Evolutionary conservation across 225 moss, liverwort and hornwort genomes (phyloP).

Genomic region (Ulota crispa): DNA sequence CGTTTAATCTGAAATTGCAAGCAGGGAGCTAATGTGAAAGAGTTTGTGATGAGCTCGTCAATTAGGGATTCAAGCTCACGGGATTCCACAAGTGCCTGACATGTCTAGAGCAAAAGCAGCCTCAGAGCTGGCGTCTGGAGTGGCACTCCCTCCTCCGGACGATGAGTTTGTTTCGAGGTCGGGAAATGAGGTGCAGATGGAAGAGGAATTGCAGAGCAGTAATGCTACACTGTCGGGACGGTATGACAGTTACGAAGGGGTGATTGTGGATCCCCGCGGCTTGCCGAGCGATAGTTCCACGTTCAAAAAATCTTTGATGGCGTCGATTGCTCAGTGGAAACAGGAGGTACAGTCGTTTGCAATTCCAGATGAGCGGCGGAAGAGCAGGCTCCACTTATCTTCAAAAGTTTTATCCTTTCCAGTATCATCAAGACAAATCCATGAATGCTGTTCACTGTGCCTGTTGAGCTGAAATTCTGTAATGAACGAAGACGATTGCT

Average conservation of each 20-base stretch:
- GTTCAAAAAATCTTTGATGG: slow-evolving; percentile 29
- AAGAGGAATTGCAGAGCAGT: neutral
- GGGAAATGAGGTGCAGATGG: slow-evolving; percentile 11
- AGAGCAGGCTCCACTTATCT: slow-evolving; percentile 8
- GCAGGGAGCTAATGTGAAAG: neutral
- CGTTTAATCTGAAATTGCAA: slow-evolving; percentile 1
- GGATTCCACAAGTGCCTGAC: slow-evolving; percentile 8
- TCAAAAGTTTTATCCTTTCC: neutral
- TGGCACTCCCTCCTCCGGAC: slow-evolving; percentile 41
- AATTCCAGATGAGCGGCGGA: neutral
- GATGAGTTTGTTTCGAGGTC: slow-evolving; percentile 42
- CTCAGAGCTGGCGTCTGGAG: slow-evolving; percentile 33
- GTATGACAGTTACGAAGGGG: slow-evolving; percentile 47
- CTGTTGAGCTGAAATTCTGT: neutral
- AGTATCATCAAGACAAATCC: neutral
- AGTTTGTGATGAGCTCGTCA: slow-evolving; percentile 18
- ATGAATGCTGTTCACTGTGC: neutral
- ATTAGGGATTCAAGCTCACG: slow-evolving; percentile 18
- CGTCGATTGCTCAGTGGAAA: slow-evolving; percentile 55
- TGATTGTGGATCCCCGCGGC: slow-evolving; percentile 46
- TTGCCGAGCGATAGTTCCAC: slow-evolving; percentile 44
- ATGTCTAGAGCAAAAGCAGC: slow-evolving; percentile 29
- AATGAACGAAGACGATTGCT: neutral
- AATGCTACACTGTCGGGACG: slow-evolving; percentile 15
- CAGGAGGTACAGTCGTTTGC: slow-evolving; percentile 37